phyloP scores from a whole-genome alignment of 768 basidiomycete genomes.

The Phlebiopsis flavidoalba region DNA sequence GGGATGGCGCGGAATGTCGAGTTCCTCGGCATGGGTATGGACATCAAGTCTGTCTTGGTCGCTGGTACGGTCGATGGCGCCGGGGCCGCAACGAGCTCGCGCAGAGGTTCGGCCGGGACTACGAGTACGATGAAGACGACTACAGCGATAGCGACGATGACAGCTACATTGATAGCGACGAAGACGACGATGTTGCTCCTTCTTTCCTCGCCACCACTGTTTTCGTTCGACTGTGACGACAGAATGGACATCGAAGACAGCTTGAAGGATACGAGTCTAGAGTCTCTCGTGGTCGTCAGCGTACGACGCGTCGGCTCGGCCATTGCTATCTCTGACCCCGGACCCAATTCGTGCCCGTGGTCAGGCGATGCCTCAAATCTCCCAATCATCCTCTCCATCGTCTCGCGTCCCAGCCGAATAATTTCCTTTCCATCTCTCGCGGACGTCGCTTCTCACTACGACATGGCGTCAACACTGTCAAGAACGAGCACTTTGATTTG shows the following conservation, averaged over 20 bases:
- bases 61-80: conserved; percentile 69
- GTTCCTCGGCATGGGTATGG: conserved; percentile 71
- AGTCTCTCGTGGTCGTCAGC: conserved; percentile 20
- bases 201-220: conserved; percentile 2
- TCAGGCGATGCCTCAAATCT: not conserved
- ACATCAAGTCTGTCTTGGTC: conserved; percentile 71
- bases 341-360: conserved; percentile 8
- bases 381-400: conserved; percentile 9
- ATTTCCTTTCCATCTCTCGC: not conserved
- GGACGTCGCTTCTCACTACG: not conserved
- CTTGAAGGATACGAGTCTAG: not conserved
- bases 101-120: conserved; percentile 29
- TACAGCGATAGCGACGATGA: conserved; percentile 34
- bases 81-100: conserved; percentile 32
- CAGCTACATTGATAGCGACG: conserved; percentile 33
- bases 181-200: conserved; percentile 15
- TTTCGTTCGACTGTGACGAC: conserved; percentile 2
- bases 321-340: conserved; percentile 25
- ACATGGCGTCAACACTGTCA: not conserved
- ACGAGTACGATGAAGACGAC: conserved; percentile 19
- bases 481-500: not conserved
- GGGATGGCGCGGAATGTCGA: conserved; percentile 87
- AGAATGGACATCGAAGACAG: conserved; percentile 33
- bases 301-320: conserved; percentile 22
- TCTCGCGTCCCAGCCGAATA: not conserved